Conservation (phyloP, 2,329 filamentous ascomycete genomes). For the Penicillium sp. region DNA sequence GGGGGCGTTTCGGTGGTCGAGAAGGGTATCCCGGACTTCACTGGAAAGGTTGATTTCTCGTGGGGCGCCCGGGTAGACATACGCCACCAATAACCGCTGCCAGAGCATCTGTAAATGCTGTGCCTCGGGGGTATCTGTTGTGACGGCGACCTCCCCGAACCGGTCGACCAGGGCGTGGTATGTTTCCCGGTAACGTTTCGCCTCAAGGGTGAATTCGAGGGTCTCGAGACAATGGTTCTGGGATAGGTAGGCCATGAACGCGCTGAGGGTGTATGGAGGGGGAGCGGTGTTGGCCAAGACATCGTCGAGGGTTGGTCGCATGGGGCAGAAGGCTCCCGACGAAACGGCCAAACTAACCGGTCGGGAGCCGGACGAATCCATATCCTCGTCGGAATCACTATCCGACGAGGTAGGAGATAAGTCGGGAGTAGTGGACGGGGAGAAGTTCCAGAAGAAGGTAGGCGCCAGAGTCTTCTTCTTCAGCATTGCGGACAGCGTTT, state of each 20-base stretch:
- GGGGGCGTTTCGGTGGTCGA: constrained; percentile 60
- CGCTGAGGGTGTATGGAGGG: constrained; percentile 83
- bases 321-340: constrained; percentile 42
- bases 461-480: constrained; percentile 37
- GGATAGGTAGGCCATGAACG: constrained; percentile 94
- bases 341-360: constrained; percentile 46
- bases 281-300: constrained; percentile 84
- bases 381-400: constrained; percentile 47
- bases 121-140: constrained; percentile 56
- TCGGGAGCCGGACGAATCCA: constrained; percentile 43
- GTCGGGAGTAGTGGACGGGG: constrained; percentile 47
- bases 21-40: constrained; percentile 76
- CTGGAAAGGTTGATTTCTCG: constrained; percentile 89
- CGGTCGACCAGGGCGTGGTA: constrained; percentile 60
- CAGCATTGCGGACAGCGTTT: constrained; percentile 39
- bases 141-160: constrained; percentile 45
- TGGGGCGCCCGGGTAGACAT: constrained; percentile 80
- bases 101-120: constrained; percentile 78
- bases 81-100: constrained; percentile 84
- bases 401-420: constrained; percentile 44
- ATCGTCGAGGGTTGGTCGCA: constrained; percentile 74
- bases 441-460: constrained; percentile 39
- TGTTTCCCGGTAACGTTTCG: constrained; percentile 75
- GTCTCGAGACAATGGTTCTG: constrained; percentile 97
- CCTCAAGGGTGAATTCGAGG: constrained; percentile 93